phyloP scores from a whole-genome alignment of 1,284 basidiomycete genomes.

The Flammula alnicola region DNA sequence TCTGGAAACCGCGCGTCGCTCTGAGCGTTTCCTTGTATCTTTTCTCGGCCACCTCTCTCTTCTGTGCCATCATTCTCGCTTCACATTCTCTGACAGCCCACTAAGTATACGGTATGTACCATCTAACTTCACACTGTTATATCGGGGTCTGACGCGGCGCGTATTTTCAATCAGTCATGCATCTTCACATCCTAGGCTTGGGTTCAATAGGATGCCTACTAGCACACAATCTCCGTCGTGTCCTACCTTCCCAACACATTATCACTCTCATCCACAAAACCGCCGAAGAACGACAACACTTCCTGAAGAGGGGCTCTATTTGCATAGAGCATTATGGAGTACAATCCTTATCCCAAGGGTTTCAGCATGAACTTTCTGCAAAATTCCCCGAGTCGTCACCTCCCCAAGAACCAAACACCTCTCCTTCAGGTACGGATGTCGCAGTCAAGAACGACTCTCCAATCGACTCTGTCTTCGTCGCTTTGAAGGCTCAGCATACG shows the following conservation, averaged over 20 bases:
- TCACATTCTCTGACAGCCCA: too few species aligned
- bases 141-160: too few species aligned
- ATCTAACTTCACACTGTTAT: too few species aligned
- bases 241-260: conserved; percentile 53
- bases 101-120: too few species aligned
- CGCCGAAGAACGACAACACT: conserved; percentile 18
- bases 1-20: too few species aligned
- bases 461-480: conserved; percentile 77
- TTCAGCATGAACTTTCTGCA: conserved; percentile 48
- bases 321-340: conserved; percentile 55
- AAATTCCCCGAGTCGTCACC: conserved; percentile 24
- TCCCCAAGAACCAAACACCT: neutral
- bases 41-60: too few species aligned
- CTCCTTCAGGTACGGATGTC: neutral
- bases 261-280: conserved; percentile 74
- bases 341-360: conserved; percentile 41
- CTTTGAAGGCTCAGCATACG: conserved; percentile 80
- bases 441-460: neutral
- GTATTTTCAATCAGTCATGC: too few species aligned
- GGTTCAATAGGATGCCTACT: conserved; percentile 84
- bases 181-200: conserved; percentile 75
- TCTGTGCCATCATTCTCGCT: too few species aligned
- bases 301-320: conserved; percentile 30
- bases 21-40: too few species aligned
- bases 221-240: conserved; percentile 75